phyloP scores from a whole-genome alignment of 768 basidiomycete genomes.

The Termitomyces sp. region DNA sequence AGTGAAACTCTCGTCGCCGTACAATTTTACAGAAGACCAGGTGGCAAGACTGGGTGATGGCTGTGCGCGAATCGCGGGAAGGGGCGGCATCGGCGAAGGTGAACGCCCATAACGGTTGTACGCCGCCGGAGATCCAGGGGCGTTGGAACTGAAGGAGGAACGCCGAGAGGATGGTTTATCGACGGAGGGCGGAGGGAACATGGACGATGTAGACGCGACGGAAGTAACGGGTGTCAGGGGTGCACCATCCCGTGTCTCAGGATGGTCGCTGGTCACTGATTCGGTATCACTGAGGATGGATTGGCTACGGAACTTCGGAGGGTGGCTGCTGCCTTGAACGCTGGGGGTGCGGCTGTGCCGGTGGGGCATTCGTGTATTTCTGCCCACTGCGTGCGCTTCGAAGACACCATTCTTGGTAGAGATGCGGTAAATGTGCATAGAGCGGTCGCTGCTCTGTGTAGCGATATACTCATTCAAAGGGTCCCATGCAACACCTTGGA shows the following conservation, averaged over 20 bases:
- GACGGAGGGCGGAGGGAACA: slow-evolving; percentile 65
- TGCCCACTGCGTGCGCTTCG: slow-evolving; percentile 88
- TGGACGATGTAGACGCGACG: slow-evolving; percentile 61
- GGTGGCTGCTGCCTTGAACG: slow-evolving; percentile 43
- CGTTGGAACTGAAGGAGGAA: slow-evolving; percentile 78
- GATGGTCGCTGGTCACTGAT: slow-evolving; percentile 42
- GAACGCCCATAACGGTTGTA: slow-evolving; percentile 70
- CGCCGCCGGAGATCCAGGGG: slow-evolving; percentile 67
- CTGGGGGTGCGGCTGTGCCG: slow-evolving; percentile 71
- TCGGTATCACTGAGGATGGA: slow-evolving; percentile 78
- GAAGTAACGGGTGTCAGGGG: slow-evolving; percentile 65
- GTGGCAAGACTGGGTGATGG: slow-evolving; percentile 29
- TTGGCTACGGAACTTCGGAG: slow-evolving; percentile 58
- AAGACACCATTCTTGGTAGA: slow-evolving; percentile 73
- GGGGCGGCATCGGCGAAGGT: slow-evolving; percentile 85
- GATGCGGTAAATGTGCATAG: slow-evolving; percentile 92
- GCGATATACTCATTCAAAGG: slow-evolving; percentile 96
- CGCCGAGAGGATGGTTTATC: slow-evolving; percentile 53
- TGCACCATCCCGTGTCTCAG: slow-evolving; percentile 30
- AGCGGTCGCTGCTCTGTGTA: slow-evolving; percentile 93
- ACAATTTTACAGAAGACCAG: slow-evolving; percentile 74
- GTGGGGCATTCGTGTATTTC: slow-evolving; percentile 73
- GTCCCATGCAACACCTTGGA: slow-evolving; percentile 99
- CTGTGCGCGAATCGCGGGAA: slow-evolving; percentile 83
- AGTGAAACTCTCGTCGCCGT: slow-evolving; percentile 92